phyloP scores from a whole-genome alignment of 1,139 yeast genomes.

The Kluyveromyces marxianus region DNA sequence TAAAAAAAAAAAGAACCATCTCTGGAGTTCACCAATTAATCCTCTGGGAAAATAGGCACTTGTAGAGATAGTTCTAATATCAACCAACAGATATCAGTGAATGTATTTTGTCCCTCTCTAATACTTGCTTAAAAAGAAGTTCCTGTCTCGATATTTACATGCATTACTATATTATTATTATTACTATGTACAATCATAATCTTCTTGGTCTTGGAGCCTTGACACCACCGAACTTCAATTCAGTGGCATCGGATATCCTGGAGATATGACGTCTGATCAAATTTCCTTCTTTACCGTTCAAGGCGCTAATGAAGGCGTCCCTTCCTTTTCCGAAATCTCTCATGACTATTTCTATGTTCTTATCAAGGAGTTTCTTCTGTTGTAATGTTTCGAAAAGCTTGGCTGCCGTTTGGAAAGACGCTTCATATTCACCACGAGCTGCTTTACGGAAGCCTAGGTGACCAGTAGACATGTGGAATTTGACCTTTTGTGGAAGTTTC shows the following conservation, averaged over 20 bases:
- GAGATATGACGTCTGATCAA: slow-evolving; percentile 54
- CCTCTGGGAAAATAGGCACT: too few relatives aligned
- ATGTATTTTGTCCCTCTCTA: too few relatives aligned
- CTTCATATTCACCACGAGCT: slow-evolving; percentile 87
- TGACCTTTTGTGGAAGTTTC: slow-evolving; percentile 71
- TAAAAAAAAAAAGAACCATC: too few relatives aligned
- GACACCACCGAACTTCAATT: slow-evolving; percentile 86
- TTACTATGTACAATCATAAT: slow-evolving; percentile 34
- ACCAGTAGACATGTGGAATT: slow-evolving; percentile 62
- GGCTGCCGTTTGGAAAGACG: slow-evolving; percentile 80
- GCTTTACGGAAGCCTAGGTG: slow-evolving; percentile 69
- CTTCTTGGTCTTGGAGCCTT: slow-evolving; percentile 82
- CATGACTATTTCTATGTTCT: slow-evolving; percentile 63
- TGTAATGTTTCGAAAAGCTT: slow-evolving; percentile 66
- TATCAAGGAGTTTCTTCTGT: slow-evolving; percentile 47
- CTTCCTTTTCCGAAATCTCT: slow-evolving; percentile 86
- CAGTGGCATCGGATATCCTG: slow-evolving; percentile 70
- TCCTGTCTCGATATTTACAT: background rate
- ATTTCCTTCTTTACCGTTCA: slow-evolving; percentile 84
- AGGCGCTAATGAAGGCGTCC: slow-evolving; percentile 75
- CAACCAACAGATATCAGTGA: too few relatives aligned
- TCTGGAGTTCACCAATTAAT: too few relatives aligned
- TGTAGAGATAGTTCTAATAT: too few relatives aligned
- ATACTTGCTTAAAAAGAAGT: too few relatives aligned
- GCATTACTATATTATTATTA: background rate